Conservation (phyloP, 1,284 basidiomycete genomes). For the Ceratobasidium sp. region DNA sequence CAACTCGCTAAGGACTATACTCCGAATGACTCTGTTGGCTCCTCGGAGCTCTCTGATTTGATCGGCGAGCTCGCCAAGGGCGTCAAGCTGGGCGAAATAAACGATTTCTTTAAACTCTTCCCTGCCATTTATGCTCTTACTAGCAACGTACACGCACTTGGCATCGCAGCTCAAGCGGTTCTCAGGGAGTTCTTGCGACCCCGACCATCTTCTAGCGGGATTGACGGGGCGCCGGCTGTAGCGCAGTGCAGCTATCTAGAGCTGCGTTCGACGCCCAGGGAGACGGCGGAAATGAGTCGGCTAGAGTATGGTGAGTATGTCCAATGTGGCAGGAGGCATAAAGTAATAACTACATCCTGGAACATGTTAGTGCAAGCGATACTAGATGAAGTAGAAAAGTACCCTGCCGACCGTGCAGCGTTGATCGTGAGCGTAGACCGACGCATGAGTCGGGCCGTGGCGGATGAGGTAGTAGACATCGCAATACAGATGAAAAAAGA, state of each 20-base stretch:
- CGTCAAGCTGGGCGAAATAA: constrained; percentile 65
- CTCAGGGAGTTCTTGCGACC: constrained; percentile 69
- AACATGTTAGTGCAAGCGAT: constrained; percentile 73
- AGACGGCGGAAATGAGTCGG: constrained; percentile 56
- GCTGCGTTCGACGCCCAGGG: constrained; percentile 76
- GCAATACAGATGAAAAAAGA: constrained; percentile 68
- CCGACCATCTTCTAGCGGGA: constrained; percentile 13
- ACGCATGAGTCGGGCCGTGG: constrained; percentile 66
- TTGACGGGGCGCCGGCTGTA: constrained; percentile 53
- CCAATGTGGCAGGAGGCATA: not conserved
- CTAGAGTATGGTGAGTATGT: constrained; percentile 30
- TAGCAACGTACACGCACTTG: constrained; percentile 66
- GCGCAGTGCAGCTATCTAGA: constrained; percentile 78
- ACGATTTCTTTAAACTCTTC: constrained; percentile 80
- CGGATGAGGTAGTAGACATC: constrained; percentile 68
- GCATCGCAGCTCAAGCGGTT: constrained; percentile 70
- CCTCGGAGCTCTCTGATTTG: constrained; percentile 50
- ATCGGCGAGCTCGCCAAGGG: constrained; percentile 65
- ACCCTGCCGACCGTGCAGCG: constrained; percentile 64
- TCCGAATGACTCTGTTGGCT: constrained; percentile 29
- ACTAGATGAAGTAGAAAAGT: constrained; percentile 72
- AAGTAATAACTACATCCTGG: constrained; percentile 61
- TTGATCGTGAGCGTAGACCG: constrained; percentile 81
- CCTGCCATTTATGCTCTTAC: constrained; percentile 82
- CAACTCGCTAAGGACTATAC: constrained; percentile 69